A percentile compares a stretch with the other conserved stretches of the same genome.
These are phyloP conservation scores for Dentipellis fragilis DNA, from an alignment of 768 basidiomycete species.

Conservation along the genomic window DNA sequence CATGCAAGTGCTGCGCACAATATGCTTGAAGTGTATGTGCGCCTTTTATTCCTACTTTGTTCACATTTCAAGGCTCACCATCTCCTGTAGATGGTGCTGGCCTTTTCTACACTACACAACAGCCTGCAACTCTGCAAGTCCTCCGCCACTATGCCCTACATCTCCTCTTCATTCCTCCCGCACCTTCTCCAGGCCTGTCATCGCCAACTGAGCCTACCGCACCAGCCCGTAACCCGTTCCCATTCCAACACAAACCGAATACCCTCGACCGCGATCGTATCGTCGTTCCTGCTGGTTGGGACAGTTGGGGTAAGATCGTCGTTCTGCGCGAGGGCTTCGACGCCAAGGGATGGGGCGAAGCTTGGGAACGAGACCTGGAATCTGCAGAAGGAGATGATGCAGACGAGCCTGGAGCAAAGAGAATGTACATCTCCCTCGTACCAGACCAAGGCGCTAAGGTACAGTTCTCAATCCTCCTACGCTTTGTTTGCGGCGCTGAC, in stretches of 20 bases:
- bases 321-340: constrained; percentile 91
- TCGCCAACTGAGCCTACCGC: constrained; percentile 27
- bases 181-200: constrained; percentile 35
- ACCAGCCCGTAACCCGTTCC: constrained; percentile 70
- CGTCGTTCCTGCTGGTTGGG: constrained; percentile 93
- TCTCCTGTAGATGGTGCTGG: constrained; percentile 69
- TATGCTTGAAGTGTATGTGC: constrained; percentile 81
- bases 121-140: constrained; percentile 62
- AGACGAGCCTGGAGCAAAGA: constrained; percentile 46
- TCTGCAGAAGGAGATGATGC: constrained; percentile 24
- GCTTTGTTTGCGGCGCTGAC: background rate
- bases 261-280: constrained; percentile 88
- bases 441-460: constrained; percentile 72
- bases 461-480: constrained; percentile 15
- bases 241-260: constrained; percentile 82
- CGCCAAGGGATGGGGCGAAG: constrained; percentile 66
- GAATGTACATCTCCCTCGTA: constrained; percentile 60
- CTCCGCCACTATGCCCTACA: constrained; percentile 82
- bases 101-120: constrained; percentile 82
- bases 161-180: constrained; percentile 65
- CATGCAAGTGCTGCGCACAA: constrained; percentile 89
- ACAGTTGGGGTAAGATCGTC: constrained; percentile 92
- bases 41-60: constrained; percentile 2
- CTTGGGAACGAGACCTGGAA: constrained; percentile 64
- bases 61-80: background rate